Conservation (phyloP, 2,329 filamentous ascomycete genomes). For the Cryphonectria japonica region DNA sequence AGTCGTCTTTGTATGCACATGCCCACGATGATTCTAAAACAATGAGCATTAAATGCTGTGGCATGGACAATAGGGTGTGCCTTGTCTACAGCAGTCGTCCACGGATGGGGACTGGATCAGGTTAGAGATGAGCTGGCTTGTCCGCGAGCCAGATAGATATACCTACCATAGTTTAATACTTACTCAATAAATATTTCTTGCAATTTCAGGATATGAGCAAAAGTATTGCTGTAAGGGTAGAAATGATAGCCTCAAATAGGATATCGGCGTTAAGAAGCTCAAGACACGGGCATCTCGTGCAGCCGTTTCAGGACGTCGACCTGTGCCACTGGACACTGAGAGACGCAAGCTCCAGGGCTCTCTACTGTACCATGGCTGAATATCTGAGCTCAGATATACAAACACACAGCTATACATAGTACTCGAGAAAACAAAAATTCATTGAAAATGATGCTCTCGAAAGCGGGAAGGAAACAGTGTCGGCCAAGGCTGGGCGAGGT, state of each 20-base stretch:
- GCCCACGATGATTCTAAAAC: not conserved
- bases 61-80: no score
- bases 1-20: constrained; percentile 42
- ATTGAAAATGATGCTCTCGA: not conserved
- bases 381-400: not conserved
- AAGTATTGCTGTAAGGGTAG: not conserved
- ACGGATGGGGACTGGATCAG: not conserved
- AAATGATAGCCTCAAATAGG: not conserved
- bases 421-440: not conserved
- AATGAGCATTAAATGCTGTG: no score
- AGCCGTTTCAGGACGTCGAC: not conserved
- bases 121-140: no score
- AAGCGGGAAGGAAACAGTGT: not conserved
- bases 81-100: not conserved
- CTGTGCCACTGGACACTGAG: not conserved
- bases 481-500: not conserved
- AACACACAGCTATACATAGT: not conserved
- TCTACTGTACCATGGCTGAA: no score
- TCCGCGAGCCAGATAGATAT: not conserved
- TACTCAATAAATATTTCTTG: no score
- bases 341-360: no score
- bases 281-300: not conserved
- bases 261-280: not conserved
- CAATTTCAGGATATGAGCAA: not conserved
- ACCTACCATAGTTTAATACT: not conserved